A percentile compares a stretch with the other conserved stretches of the same genome.
phyloP scores from a whole-genome alignment of 768 basidiomycete genomes.

The Hypholoma fasciculare region DNA sequence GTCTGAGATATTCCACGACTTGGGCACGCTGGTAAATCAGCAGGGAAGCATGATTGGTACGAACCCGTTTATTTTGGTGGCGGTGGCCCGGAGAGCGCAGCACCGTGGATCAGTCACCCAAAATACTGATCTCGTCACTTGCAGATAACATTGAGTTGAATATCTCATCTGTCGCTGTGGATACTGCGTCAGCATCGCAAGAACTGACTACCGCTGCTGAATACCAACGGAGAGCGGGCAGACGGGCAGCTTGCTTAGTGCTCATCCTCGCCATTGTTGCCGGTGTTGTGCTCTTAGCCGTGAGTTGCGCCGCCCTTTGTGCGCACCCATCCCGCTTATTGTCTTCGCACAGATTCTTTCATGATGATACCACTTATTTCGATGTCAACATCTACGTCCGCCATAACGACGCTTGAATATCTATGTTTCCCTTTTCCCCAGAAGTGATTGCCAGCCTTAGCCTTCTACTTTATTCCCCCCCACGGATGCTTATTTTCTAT shows the following conservation, averaged over 20 bases:
- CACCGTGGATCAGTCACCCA: neutral
- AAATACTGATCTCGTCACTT: neutral
- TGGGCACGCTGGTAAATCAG: constrained; percentile 92
- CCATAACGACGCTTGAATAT: neutral
- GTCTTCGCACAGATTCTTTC: constrained; percentile 12
- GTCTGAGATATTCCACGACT: constrained; percentile 93
- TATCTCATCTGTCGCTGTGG: constrained; percentile 80
- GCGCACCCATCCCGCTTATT: neutral
- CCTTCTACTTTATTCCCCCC: neutral
- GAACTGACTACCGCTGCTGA: constrained; percentile 89
- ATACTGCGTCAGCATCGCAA: constrained; percentile 80
- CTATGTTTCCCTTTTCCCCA: neutral
- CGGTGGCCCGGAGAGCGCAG: neutral
- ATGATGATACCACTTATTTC: constrained; percentile 4
- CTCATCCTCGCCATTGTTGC: constrained; percentile 84
- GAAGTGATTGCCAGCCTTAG: neutral
- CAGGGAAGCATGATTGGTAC: constrained; percentile 94
- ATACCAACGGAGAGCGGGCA: constrained; percentile 93
- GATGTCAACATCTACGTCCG: neutral
- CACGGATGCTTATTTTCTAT: neutral
- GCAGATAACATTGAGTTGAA: constrained; percentile 95
- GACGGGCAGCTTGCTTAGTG: constrained; percentile 87
- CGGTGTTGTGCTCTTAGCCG: constrained; percentile 88
- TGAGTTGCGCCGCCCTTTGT: constrained; percentile 42
- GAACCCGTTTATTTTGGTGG: constrained; percentile 20